Evolutionary conservation across 192 early-diverging fungal genomes (phyloP).

Genomic region (Coemansia asiatica): DNA sequence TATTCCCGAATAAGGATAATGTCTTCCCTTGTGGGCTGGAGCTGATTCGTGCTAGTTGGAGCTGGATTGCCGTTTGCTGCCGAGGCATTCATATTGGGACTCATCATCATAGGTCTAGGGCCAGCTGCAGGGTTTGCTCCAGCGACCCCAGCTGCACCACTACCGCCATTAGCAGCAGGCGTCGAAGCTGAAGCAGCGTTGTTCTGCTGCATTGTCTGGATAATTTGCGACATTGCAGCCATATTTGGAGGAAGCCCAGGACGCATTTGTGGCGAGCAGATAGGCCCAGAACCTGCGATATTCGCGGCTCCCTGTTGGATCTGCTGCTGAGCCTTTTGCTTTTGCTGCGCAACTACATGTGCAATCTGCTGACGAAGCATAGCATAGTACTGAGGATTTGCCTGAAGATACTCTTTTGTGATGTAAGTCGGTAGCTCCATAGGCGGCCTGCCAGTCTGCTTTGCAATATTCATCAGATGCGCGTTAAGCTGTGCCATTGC

Average conservation of each 20-base stretch:
- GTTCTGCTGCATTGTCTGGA: slow-evolving; percentile 24
- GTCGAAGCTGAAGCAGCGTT: slow-evolving; percentile 3
- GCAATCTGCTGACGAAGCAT: slow-evolving; percentile 29
- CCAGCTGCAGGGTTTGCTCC: slow-evolving; percentile 1
- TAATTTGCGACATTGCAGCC: slow-evolving; percentile 22
- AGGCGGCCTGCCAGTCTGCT: slow-evolving; percentile 11
- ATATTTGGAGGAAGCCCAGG: slow-evolving; percentile 26
- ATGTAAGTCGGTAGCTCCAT: slow-evolving; percentile 31
- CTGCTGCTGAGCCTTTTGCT: slow-evolving; percentile 15
- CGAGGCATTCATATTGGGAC: not conserved
- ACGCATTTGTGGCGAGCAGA: slow-evolving; percentile 39
- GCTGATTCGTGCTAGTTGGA: slow-evolving; percentile 10
- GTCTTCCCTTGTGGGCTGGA: slow-evolving; percentile 34
- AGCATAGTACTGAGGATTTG: slow-evolving; percentile 32
- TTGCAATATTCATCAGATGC: slow-evolving; percentile 15
- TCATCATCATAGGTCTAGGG: not conserved
- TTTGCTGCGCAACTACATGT: slow-evolving; percentile 1
- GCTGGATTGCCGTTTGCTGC: not conserved
- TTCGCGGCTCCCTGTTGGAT: slow-evolving; percentile 12
- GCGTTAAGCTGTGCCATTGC: slow-evolving; percentile 26
- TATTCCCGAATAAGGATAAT: slow-evolving; percentile 32
- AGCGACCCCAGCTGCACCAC: not conserved
- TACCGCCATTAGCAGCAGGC: not conserved
- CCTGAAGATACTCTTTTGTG: slow-evolving; percentile 44
- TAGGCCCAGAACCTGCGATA: slow-evolving; percentile 9